phyloP scores from a whole-genome alignment of 257 asterid genomes.

The Scutellaria baicalensis region DNA sequence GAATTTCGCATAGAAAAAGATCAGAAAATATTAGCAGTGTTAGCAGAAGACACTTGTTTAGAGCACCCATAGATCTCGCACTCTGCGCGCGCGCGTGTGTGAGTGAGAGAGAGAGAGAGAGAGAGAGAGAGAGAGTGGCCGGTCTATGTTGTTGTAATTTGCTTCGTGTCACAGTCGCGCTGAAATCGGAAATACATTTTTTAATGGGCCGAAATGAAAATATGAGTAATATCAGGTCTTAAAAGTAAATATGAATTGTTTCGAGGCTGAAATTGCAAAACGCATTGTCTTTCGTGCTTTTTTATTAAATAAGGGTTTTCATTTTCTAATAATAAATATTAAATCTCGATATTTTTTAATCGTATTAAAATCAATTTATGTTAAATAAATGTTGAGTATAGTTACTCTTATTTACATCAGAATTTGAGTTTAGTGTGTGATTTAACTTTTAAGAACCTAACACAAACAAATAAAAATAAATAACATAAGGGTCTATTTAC shows the following conservation, averaged over 20 bases:
- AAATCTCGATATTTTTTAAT: no score
- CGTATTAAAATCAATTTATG: no score
- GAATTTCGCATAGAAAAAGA: conserved; percentile 27
- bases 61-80: conserved; percentile 55
- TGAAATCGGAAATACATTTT: neutral
- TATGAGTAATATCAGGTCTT: neutral
- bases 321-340: no score
- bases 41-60: conserved; percentile 30
- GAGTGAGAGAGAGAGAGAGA: neutral
- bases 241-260: neutral
- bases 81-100: conserved; percentile 3
- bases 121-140: neutral
- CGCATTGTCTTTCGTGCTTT: neutral
- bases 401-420: no score
- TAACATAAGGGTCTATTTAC: no score
- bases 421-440: no score
- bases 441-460: no score
- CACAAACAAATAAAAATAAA: no score
- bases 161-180: neutral
- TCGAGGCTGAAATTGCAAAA: neutral
- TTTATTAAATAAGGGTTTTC: neutral
- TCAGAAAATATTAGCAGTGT: conserved; percentile 37
- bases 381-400: no score
- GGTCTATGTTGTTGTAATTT: neutral
- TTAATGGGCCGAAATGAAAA: neutral